Conservation (phyloP, 202 grass and related monocot genomes). For the Bolboschoenoplectus hybrid region DNA sequence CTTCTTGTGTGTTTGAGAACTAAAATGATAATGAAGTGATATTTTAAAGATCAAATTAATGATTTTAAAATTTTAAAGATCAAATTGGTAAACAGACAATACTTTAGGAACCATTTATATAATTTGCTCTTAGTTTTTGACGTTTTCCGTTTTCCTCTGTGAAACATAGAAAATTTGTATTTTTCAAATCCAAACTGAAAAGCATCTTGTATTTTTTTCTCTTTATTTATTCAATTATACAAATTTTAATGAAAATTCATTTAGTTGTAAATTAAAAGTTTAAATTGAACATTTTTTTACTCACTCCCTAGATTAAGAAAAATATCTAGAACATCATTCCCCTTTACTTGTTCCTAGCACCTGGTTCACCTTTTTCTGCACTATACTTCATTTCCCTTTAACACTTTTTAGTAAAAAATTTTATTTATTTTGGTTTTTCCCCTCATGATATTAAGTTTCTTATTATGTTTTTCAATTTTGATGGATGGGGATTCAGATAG, state of each 20-base stretch:
- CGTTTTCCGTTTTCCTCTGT: not conserved
- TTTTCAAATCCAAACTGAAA: not conserved
- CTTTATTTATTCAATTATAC: not conserved
- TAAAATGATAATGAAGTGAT: not conserved
- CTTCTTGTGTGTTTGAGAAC: not conserved
- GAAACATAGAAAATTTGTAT: not conserved
- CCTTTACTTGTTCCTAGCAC: not conserved
- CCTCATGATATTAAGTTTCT: not conserved
- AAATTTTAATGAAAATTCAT: not conserved
- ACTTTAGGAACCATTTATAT: too few relatives aligned
- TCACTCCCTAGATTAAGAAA: not conserved
- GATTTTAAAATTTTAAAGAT: too few relatives aligned
- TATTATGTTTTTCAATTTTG: not conserved
- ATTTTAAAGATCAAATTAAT: too few relatives aligned
- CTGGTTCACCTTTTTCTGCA: not conserved
- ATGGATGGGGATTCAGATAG: not conserved
- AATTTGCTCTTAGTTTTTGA: too few relatives aligned
- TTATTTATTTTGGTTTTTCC: not conserved
- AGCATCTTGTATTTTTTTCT: not conserved
- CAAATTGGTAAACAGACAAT: not conserved
- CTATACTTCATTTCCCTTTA: not conserved
- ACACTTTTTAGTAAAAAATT: not conserved
- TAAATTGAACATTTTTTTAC: not conserved
- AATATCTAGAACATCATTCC: not conserved
- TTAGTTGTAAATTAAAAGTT: not conserved